These are phyloP conservation scores for Aspergillus ochraceus DNA, from an alignment of 2,329 filamentous ascomycete genomes.

Conservation along the genomic window DNA sequence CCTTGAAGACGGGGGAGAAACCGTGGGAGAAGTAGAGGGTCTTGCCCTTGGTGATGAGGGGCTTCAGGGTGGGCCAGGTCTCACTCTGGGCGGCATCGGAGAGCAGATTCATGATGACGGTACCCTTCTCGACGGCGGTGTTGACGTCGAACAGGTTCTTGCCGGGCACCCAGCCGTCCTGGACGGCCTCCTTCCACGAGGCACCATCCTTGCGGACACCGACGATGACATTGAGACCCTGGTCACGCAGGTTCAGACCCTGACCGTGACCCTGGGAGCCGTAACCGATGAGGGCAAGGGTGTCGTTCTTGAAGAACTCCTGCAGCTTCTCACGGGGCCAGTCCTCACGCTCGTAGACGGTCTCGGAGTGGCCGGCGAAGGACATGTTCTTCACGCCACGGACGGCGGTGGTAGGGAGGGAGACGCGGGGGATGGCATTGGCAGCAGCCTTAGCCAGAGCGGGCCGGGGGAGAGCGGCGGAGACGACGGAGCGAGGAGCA, in stretches of 20 bases:
- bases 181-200: constrained; percentile 95
- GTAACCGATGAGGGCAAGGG: constrained; percentile 97
- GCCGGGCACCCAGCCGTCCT: constrained; percentile 97
- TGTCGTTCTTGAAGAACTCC: constrained; percentile 99
- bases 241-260: constrained; percentile 99
- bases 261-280: constrained; percentile 98
- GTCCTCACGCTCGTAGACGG: constrained; percentile 95
- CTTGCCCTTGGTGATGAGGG: constrained; percentile 98
- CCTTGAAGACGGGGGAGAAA: constrained; percentile 99
- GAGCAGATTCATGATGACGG: constrained; percentile 99
- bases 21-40: constrained; percentile 99
- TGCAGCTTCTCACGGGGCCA: constrained; percentile 99
- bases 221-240: constrained; percentile 98
- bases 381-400: constrained; percentile 98
- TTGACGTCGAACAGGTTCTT: constrained; percentile 99
- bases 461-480: constrained; percentile 55
- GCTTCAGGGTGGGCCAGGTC: constrained; percentile 98
- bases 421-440: constrained; percentile 42
- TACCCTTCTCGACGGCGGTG: constrained; percentile 89
- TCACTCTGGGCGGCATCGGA: constrained; percentile 96
- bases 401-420: constrained; percentile 44
- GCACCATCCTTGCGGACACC: constrained; percentile 98
- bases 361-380: constrained; percentile 94
- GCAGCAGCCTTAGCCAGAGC: constrained; percentile 46
- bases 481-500: constrained; percentile 59